Evolutionary conservation across 345 rosid genomes (phyloP), one percentile per base, ranked within the genome.

Genomic region (Hibiscus syriacus): DNA sequence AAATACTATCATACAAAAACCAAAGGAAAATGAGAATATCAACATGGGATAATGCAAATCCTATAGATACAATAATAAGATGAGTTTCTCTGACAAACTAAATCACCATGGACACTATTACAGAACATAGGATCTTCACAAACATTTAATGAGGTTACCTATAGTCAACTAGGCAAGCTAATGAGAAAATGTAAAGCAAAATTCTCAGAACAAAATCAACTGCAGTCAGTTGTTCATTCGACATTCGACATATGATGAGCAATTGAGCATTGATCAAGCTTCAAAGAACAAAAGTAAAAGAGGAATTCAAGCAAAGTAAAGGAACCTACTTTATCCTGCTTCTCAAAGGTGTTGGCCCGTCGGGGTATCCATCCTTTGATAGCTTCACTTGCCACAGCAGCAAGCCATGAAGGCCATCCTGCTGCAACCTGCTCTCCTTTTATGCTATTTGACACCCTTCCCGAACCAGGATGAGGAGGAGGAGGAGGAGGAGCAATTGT

Each of bases 331-430:
- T 87, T 88, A 66, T 90, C 87, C 69, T 87, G 77, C 85, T 84
- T 93, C 83, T 90, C 86, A 67, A 90, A 90, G 29, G 86, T 76
- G 63, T 75, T 80, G 13, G 96, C 90, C 38, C 77, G 82, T 29
- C 84, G 75, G 0, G 98, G 98, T 26, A 80, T 62, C 98, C 94
- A 93, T 74, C 96, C 98, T 34, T 73, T 79, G 80, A 93, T 83
- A 16, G 94, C 87, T 78, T 90, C 98, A 39, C 87, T 85, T 23
- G 96, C 94, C n/a, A 73, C 84, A 0, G 87, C 76, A 50, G 82
- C 83, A 72, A 93, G 94, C 98, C 98, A 93, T 56, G 80, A 49
- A 22, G 98, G 98, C 98, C 98, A 93, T n/a, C 98, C 98, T 3
- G 87, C 88, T 0, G 81, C 86, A 77, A 72, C 73, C 76, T 77